Evolutionary conservation across 1,139 yeast genomes (phyloP).

Genomic region (Lodderomyces parapsilosis): DNA sequence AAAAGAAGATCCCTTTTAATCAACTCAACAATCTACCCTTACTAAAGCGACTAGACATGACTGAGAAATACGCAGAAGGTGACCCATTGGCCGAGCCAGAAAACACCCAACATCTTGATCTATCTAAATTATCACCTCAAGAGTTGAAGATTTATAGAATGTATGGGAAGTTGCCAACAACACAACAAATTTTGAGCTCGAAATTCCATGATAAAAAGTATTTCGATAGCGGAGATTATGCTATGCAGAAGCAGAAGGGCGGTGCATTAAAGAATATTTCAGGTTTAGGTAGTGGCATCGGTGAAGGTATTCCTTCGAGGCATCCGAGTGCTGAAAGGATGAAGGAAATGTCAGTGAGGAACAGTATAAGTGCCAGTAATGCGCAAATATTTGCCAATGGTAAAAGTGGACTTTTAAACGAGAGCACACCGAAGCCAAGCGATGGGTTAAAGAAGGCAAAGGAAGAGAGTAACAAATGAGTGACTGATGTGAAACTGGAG

Average conservation of each 20-base stretch:
- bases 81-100: conserved; percentile 50
- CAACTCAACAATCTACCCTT: no score
- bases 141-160: conserved; percentile 69
- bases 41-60: not conserved
- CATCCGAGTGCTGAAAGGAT: conserved; percentile 52
- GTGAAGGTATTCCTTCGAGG: conserved; percentile 38
- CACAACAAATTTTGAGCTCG: conserved; percentile 75
- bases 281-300: conserved; percentile 33
- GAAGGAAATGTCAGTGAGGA: conserved; percentile 46
- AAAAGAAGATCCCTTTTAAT: no score
- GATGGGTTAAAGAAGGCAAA: not conserved
- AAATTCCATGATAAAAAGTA: conserved; percentile 87
- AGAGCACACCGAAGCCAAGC: conserved; percentile 29
- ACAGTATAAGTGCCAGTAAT: conserved; percentile 45
- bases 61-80: conserved; percentile 26
- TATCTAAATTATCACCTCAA: conserved; percentile 62
- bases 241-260: conserved; percentile 66
- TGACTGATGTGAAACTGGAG: not conserved
- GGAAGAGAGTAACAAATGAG: not conserved
- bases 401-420: conserved; percentile 46
- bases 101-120: conserved; percentile 50
- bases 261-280: conserved; percentile 17
- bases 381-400: conserved; percentile 48
- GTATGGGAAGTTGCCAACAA: conserved; percentile 88
- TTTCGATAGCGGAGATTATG: conserved; percentile 97